Evolutionary conservation across 1,139 yeast species (phyloP).

Genomic region (Kodamaea plutei): DNA sequence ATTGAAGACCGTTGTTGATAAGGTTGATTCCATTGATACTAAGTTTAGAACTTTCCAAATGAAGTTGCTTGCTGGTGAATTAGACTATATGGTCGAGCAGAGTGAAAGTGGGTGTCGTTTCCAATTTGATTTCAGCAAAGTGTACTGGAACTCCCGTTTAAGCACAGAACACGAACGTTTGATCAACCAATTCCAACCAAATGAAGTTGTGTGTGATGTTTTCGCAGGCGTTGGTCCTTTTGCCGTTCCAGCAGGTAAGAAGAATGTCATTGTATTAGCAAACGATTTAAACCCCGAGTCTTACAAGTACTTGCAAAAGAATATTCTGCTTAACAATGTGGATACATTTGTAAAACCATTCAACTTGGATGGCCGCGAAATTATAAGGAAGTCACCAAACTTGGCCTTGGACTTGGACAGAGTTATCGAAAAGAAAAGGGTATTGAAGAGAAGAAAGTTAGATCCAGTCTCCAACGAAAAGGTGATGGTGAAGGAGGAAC

Average conservation of each 20-base stretch:
- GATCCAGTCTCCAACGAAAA: slow-evolving; percentile 17
- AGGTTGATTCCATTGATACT: slow-evolving; percentile 80
- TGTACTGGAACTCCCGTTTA: slow-evolving; percentile 95
- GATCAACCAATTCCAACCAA: slow-evolving; percentile 53
- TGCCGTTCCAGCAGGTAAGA: slow-evolving; percentile 93
- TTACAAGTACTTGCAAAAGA: slow-evolving; percentile 61
- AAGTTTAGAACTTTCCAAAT: slow-evolving; percentile 88
- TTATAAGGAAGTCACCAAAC: slow-evolving; percentile 59
- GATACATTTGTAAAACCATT: slow-evolving; percentile 54
- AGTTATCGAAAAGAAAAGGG: slow-evolving; percentile 24
- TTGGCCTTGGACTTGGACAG: slow-evolving; percentile 40
- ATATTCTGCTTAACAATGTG: slow-evolving; percentile 64
- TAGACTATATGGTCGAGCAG: slow-evolving; percentile 76
- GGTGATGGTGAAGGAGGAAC: slow-evolving; percentile 21
- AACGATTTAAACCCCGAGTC: slow-evolving; percentile 93
- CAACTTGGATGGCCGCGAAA: slow-evolving; percentile 80
- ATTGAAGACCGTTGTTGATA: slow-evolving; percentile 90
- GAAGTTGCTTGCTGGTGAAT: slow-evolving; percentile 87
- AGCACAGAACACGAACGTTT: slow-evolving; percentile 91
- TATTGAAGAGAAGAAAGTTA: slow-evolving; percentile 32
- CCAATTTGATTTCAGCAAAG: slow-evolving; percentile 84
- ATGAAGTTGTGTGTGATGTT: slow-evolving; percentile 85
- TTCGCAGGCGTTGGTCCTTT: slow-evolving; percentile 99
- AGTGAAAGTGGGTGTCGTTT: slow-evolving; percentile 84
- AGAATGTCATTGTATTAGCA: slow-evolving; percentile 74